phyloP scores from a whole-genome alignment of 2,329 filamentous ascomycete genomes.

The Diaporthe vaccinii region DNA sequence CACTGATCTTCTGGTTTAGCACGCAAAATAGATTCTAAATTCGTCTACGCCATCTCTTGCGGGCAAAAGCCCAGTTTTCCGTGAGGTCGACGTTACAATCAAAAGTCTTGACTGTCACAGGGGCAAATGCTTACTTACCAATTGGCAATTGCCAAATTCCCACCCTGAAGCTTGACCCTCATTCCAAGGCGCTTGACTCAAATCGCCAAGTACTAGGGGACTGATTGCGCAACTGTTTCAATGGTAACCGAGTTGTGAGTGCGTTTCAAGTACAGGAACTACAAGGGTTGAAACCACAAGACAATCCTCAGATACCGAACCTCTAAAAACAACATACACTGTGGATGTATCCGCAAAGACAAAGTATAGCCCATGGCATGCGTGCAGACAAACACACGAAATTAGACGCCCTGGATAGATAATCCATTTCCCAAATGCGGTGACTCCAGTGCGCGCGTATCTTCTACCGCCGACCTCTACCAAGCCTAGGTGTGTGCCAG shows the following conservation, averaged over 20 bases:
- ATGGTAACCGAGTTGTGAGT: constrained; percentile 27
- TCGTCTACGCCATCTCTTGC: background rate
- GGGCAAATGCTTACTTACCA: constrained; percentile 24
- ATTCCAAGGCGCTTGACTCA: constrained; percentile 31
- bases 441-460: background rate
- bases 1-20: background rate
- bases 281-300: constrained; percentile 32
- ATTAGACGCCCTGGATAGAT: background rate
- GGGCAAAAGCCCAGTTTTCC: constrained; percentile 1
- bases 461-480: background rate
- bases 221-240: constrained; percentile 24
- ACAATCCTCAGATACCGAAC: background rate
- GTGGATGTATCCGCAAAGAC: constrained; percentile 15
- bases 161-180: constrained; percentile 23
- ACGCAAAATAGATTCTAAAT: background rate
- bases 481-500: background rate
- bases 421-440: background rate
- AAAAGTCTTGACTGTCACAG: constrained; percentile 30
- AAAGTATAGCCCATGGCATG: background rate
- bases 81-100: constrained; percentile 21
- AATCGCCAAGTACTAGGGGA: constrained; percentile 27
- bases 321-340: constrained; percentile 22
- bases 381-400: background rate
- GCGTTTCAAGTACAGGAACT: constrained; percentile 21
- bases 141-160: constrained; percentile 31